phyloP scores from a whole-genome alignment of 2,329 filamentous ascomycete species.

The Hypocreales sp. region DNA sequence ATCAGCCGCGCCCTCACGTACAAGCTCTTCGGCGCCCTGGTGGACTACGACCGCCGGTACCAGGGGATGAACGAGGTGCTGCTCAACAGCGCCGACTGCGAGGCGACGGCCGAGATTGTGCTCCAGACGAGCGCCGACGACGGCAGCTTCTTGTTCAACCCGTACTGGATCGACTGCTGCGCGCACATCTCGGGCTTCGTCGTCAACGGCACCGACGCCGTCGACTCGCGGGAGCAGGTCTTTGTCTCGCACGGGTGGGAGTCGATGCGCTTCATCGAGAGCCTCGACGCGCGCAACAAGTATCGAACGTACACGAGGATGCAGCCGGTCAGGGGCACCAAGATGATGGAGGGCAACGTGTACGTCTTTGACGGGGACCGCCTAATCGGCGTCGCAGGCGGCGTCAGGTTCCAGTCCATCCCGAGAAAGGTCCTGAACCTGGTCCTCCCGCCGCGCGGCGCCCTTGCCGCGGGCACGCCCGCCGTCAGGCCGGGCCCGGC shows the following conservation, averaged over 20 bases:
- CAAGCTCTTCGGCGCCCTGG: conserved; percentile 3
- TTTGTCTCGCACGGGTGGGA: conserved; percentile 44
- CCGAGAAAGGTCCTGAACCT: background rate
- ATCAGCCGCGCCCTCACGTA: conserved; percentile 15
- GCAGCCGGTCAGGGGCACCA: conserved; percentile 24
- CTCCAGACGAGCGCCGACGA: conserved; percentile 2
- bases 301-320: conserved; percentile 43
- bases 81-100: conserved; percentile 2
- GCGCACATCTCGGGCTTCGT: conserved; percentile 28
- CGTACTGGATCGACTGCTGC: conserved; percentile 3
- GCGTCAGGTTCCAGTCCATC: background rate
- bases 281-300: conserved; percentile 26
- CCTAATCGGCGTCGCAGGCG: conserved; percentile 27
- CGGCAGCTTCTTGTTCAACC: conserved; percentile 3
- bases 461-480: background rate
- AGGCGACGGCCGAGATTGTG: conserved; percentile 2
- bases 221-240: conserved; percentile 37
- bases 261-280: conserved; percentile 32
- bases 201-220: conserved; percentile 37
- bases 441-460: background rate
- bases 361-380: conserved; percentile 37
- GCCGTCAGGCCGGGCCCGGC: no score
- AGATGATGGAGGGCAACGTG: conserved; percentile 26
- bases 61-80: conserved; percentile 4
- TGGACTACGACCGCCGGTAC: conserved; percentile 3